These are phyloP conservation scores for Fusarium marasasianum DNA, from an alignment of 2,329 filamentous ascomycete genomes.

Conservation along the genomic window DNA sequence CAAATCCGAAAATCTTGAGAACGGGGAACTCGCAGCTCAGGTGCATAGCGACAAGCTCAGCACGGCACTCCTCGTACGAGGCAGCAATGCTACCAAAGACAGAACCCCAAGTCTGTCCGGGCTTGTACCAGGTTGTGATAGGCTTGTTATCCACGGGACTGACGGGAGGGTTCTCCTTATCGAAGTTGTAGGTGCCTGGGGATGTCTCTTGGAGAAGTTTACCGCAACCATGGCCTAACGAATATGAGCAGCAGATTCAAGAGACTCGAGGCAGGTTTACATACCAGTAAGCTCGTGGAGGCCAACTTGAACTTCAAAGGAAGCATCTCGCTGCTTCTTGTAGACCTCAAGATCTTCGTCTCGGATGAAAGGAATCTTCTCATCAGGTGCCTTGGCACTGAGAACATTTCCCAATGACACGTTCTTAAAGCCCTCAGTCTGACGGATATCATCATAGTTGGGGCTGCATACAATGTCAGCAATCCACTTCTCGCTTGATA, in stretches of 20 bases:
- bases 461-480: slow-evolving; percentile 49
- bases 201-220: slow-evolving; percentile 92
- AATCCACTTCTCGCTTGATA: neutral
- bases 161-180: slow-evolving; percentile 80
- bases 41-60: slow-evolving; percentile 93
- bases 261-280: neutral
- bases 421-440: slow-evolving; percentile 90
- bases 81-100: slow-evolving; percentile 90
- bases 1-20: slow-evolving; percentile 90
- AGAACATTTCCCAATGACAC: slow-evolving; percentile 94
- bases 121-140: slow-evolving; percentile 89
- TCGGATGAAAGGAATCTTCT: slow-evolving; percentile 90
- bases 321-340: slow-evolving; percentile 82
- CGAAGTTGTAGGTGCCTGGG: slow-evolving; percentile 87
- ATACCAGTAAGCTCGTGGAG: slow-evolving; percentile 81
- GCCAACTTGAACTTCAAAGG: slow-evolving; percentile 96
- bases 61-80: slow-evolving; percentile 93
- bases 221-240: slow-evolving; percentile 82
- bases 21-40: slow-evolving; percentile 89
- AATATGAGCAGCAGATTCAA: slow-evolving; percentile 20
- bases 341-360: slow-evolving; percentile 81
- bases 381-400: slow-evolving; percentile 88
- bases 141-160: slow-evolving; percentile 81
- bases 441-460: slow-evolving; percentile 81
- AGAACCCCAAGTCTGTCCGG: slow-evolving; percentile 92